Percentiles rank a stretch among this genome's conserved stretches.
Conservation (phyloP, 2,329 filamentous ascomycete genomes). For the Fusarium avenaceum region DNA sequence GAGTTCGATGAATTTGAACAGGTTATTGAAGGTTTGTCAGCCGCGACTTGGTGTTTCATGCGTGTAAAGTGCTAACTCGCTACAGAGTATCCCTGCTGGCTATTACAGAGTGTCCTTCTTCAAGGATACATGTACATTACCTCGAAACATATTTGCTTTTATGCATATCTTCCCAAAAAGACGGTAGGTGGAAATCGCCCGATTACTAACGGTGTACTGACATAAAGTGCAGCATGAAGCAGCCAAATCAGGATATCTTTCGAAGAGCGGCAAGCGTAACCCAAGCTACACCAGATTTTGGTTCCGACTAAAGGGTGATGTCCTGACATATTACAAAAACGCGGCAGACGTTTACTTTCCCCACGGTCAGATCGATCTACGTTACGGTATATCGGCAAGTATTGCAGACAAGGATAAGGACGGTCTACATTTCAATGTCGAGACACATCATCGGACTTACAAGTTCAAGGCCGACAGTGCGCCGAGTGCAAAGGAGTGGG, state of each 20-base stretch:
- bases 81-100: constrained; percentile 90
- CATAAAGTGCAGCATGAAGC: constrained; percentile 69
- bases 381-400: constrained; percentile 90
- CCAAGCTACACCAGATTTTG: constrained; percentile 91
- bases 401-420: constrained; percentile 84
- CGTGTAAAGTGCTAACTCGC: constrained; percentile 29
- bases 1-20: constrained; percentile 85
- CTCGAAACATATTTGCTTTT: constrained; percentile 93
- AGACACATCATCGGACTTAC: constrained; percentile 85
- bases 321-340: constrained; percentile 89
- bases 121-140: constrained; percentile 98
- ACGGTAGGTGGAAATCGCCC: constrained; percentile 66
- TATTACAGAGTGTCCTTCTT: constrained; percentile 89
- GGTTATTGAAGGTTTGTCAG: constrained; percentile 79
- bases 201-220: constrained; percentile 28
- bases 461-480: constrained; percentile 90
- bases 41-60: neutral
- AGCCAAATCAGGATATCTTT: constrained; percentile 88
- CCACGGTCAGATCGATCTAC: constrained; percentile 89
- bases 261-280: constrained; percentile 89
- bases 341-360: constrained; percentile 91
- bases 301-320: constrained; percentile 93
- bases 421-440: constrained; percentile 80
- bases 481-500: constrained; percentile 94
- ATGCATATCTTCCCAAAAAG: constrained; percentile 96